Percentiles rank a stretch among this genome's conserved stretches.
Evolutionary conservation across 805 yeast species (phyloP).

Genomic region (Yueomyces sinensis): DNA sequence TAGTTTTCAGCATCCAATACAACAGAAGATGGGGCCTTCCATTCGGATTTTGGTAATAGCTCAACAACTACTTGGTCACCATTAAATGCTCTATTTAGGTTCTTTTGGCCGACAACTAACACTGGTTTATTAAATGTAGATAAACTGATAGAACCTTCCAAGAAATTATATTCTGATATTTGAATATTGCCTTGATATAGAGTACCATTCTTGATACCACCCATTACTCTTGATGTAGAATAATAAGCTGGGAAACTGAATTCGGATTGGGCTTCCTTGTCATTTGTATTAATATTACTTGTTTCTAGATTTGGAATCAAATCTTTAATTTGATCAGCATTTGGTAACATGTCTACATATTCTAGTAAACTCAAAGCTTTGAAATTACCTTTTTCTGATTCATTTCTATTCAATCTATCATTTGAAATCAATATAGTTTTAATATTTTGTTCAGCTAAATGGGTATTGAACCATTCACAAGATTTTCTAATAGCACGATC

Average conservation of each 20-base stretch:
- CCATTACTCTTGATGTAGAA: conserved; percentile 69
- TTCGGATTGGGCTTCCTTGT: conserved; percentile 24
- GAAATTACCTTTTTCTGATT: conserved; percentile 42
- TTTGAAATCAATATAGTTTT: conserved; percentile 55
- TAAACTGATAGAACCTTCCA: conserved; percentile 73
- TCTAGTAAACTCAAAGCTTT: conserved; percentile 44
- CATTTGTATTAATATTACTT: conserved; percentile 10
- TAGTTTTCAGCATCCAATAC: conserved; percentile 64
- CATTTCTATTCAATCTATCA: conserved; percentile 51
- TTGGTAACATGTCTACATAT: conserved; percentile 60
- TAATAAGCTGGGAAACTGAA: conserved; percentile 65
- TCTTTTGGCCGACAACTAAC: conserved; percentile 67
- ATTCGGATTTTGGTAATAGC: conserved; percentile 66
- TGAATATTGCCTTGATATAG: conserved; percentile 74
- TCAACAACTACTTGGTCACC: conserved; percentile 90
- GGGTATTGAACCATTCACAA: conserved; percentile 58
- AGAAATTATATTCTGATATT: conserved; percentile 72
- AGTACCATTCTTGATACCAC: conserved; percentile 80
- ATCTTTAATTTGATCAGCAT: conserved; percentile 64
- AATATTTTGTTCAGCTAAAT: conserved; percentile 35
- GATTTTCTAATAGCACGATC: conserved; percentile 79
- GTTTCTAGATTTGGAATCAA: conserved; percentile 50
- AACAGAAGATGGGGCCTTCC: conserved; percentile 77
- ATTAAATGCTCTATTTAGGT: conserved; percentile 80
- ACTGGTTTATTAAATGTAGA: conserved; percentile 70